Percentiles rank a stretch among this genome's conserved stretches.
Evolutionary conservation across 169 alveolate species (phyloP).

Genomic region (Theileria sp.): DNA sequence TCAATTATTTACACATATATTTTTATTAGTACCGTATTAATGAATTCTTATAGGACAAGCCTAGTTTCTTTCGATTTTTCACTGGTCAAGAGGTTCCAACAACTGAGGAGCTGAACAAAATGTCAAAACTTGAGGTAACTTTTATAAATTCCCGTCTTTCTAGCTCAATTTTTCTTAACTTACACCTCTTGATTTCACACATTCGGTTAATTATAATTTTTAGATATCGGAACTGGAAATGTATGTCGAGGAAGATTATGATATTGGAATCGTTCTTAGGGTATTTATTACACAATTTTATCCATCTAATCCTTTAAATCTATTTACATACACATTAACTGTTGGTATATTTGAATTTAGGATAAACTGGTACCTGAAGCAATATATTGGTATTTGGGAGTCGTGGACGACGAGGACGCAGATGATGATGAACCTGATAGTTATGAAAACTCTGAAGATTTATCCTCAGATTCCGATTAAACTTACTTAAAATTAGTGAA

Average conservation of each 20-base stretch:
- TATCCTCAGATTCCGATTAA: constrained; percentile 56
- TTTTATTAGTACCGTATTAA: too few species aligned
- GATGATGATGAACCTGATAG: constrained; percentile 77
- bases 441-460: constrained; percentile 54
- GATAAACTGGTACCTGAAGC: constrained; percentile 80
- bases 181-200: background rate
- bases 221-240: constrained; percentile 78
- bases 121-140: constrained; percentile 63
- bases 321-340: too few species aligned
- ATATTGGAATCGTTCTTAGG: constrained; percentile 76
- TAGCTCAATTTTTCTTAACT: too few species aligned
- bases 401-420: constrained; percentile 75
- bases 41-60: constrained; percentile 44
- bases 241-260: constrained; percentile 80
- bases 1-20: background rate
- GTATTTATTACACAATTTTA: constrained; percentile 24
- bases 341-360: background rate
- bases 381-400: constrained; percentile 76
- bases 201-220: constrained; percentile 26
- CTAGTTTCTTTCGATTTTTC: constrained; percentile 78
- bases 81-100: constrained; percentile 72
- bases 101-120: constrained; percentile 45
- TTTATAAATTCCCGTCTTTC: constrained; percentile 16
- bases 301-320: background rate
- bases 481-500: background rate